Evolutionary conservation across 768 basidiomycete genomes (phyloP).

Genomic region (Mycena leptocephala): DNA sequence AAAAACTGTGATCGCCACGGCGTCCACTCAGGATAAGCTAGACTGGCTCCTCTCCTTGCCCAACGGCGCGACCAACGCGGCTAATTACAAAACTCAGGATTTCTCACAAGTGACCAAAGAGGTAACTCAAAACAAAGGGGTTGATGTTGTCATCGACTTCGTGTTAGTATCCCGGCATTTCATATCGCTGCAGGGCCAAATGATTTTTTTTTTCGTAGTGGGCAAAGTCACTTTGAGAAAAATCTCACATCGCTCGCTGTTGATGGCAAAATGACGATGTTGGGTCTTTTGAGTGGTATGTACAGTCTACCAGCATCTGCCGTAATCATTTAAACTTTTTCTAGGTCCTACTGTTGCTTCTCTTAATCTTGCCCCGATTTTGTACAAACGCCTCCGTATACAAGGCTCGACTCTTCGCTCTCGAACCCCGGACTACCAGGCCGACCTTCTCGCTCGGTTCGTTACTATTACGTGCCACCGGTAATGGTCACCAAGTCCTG

Average conservation of each 20-base stretch:
- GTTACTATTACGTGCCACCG: constrained; percentile 21
- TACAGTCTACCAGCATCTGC: not conserved
- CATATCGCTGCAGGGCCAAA: not conserved
- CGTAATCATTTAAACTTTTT: constrained; percentile 22
- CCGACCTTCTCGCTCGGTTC: constrained; percentile 75
- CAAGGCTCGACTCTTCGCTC: constrained; percentile 92
- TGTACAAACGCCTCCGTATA: constrained; percentile 90
- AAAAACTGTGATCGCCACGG: constrained; percentile 85
- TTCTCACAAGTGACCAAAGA: constrained; percentile 84
- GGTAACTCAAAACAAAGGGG: constrained; percentile 79
- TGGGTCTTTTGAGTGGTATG: constrained; percentile 79
- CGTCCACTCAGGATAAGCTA: constrained; percentile 88
- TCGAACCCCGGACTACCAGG: constrained; percentile 83
- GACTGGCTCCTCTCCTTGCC: constrained; percentile 80
- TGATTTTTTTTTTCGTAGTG: constrained; percentile 45
- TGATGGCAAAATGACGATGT: constrained; percentile 84
- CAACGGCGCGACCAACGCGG: constrained; percentile 80
- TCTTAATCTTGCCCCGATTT: constrained; percentile 75
- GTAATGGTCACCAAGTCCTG: not conserved
- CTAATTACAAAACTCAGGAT: constrained; percentile 90
- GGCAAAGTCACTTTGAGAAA: constrained; percentile 79
- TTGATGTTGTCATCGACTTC: constrained; percentile 90
- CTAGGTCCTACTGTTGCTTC: constrained; percentile 68
- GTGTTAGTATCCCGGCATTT: constrained; percentile 51
- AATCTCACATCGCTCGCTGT: constrained; percentile 80